Percentiles rank a stretch among this genome's conserved stretches.
Conservation (phyloP, 2,329 filamentous ascomycete species). For the Phyllosticta citriasiana region DNA sequence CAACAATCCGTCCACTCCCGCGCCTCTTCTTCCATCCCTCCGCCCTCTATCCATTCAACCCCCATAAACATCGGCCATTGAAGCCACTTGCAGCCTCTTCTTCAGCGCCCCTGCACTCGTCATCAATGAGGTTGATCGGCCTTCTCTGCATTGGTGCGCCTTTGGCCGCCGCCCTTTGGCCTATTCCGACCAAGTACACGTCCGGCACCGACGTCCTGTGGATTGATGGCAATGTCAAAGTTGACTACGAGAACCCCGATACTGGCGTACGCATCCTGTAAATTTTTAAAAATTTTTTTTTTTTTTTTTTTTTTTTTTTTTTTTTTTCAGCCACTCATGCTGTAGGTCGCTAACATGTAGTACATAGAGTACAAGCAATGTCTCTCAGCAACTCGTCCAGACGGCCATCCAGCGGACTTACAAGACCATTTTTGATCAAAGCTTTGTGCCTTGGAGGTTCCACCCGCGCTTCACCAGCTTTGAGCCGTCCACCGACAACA, state of each 20-base stretch:
- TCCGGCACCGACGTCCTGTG: conserved; percentile 31
- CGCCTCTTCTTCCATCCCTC: background rate
- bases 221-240: conserved; percentile 27
- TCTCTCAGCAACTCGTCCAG: conserved; percentile 33
- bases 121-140: conserved; percentile 18
- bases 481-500: conserved; percentile 46
- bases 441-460: conserved; percentile 71
- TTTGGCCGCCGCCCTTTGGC: conserved; percentile 33
- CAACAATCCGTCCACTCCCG: background rate
- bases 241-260: conserved; percentile 27
- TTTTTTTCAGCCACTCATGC: background rate
- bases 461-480: conserved; percentile 52
- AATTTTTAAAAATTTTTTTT: too few relatives aligned
- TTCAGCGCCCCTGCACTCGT: background rate
- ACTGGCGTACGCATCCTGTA: conserved; percentile 18
- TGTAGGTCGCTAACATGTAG: conserved; percentile 9
- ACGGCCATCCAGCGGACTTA: conserved; percentile 46
- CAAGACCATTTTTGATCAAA: conserved; percentile 54
- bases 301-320: background rate
- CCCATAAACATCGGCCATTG: background rate
- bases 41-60: background rate
- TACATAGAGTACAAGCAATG: conserved; percentile 3
- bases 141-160: conserved; percentile 15
- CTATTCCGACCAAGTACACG: conserved; percentile 28
- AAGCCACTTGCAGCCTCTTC: background rate